Percentiles rank a stretch among this genome's conserved stretches.
These are phyloP conservation scores for Tuber melanosporum DNA, from an alignment of 495 filamentous ascomycete species.

Conservation along the genomic window DNA sequence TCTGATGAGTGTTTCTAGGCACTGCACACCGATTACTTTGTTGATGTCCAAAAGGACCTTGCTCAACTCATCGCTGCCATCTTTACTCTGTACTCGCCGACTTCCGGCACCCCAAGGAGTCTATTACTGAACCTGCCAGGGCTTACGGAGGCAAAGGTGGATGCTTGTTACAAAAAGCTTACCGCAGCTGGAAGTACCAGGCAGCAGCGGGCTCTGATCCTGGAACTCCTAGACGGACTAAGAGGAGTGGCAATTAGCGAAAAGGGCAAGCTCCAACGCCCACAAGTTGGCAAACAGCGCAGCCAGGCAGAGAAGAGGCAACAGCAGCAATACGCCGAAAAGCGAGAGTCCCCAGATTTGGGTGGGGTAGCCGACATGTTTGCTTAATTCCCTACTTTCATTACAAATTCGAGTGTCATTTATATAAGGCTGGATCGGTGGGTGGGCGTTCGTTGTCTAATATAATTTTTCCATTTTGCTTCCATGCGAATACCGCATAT, in stretches of 20 bases:
- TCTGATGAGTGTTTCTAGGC: constrained; percentile 60
- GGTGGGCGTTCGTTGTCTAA: constrained; percentile 3
- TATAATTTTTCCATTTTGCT: neutral
- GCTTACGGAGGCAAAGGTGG: constrained; percentile 54
- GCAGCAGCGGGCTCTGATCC: constrained; percentile 71
- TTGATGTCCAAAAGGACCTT: constrained; percentile 90
- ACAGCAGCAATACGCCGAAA: constrained; percentile 44
- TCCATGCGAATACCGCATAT: neutral
- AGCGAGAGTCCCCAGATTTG: constrained; percentile 55
- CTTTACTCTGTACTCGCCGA: constrained; percentile 61
- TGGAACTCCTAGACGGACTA: constrained; percentile 79
- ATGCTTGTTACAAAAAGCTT: constrained; percentile 56
- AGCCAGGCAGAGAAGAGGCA: constrained; percentile 51
- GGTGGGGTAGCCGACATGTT: constrained; percentile 65
- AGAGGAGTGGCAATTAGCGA: constrained; percentile 87
- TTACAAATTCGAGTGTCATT: constrained; percentile 5
- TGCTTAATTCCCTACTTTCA: constrained; percentile 43
- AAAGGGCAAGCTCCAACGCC: constrained; percentile 68
- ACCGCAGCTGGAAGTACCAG: constrained; percentile 51
- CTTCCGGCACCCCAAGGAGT: constrained; percentile 56
- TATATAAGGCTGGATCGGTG: constrained; percentile 4
- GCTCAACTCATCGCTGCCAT: constrained; percentile 82
- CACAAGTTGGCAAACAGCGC: constrained; percentile 41
- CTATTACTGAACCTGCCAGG: constrained; percentile 52
- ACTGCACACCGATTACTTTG: constrained; percentile 90